Base-by-base conservation (phyloP, 176 grass and related monocot species). In the Avena sativa region DNA sequence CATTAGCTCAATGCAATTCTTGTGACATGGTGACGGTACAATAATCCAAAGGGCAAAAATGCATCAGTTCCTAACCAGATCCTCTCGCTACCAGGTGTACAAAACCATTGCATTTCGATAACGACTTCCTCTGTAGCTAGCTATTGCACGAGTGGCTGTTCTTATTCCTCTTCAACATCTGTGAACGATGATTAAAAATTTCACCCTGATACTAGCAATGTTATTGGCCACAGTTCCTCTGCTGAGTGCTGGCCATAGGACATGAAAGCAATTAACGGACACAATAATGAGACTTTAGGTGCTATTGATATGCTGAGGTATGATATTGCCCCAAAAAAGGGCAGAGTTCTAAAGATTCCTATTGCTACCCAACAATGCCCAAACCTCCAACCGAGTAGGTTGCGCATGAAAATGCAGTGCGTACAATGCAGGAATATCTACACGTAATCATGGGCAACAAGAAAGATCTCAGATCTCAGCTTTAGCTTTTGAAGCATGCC, bases 401-500 rank as follows among this genome's bases (percentile, higher is more conserved):
- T 69, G 62, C 79, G 57, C 64, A 84, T 80, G 76, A 74, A 74
- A 71, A 71, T 56, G 79, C 84, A 71, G 34, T 12, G 15, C 21
- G 21, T 79, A 80, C 58, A 60, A 75, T 71, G 53, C 73, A 83
- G 75, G 79, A 82, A 6, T 79, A 61, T 46, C 28, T 43, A 43
- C 12, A 76, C 17, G 68, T 14, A 76, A 88, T 91, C 50, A 91
- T 81, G 76, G 61, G 40, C 81, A 76, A 50, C 14, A 6, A 19
- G 75, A 87, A 80, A 80, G 85, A 48, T 80, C 25, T 40, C 67
- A 78, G 36, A 79, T 53, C 47, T 78, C 8, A 84, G 38, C 76
- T 91, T 91, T 88, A 91, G 40, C 89, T 84, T 88, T 91, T 88
- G 51, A 66, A 76, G 89, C 89, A 88, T 81, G 86, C 71, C 71